A percentile compares a stretch with the other conserved stretches of the same genome.
Conservation (phyloP, 768 basidiomycete genomes). For the Mycena pura region DNA sequence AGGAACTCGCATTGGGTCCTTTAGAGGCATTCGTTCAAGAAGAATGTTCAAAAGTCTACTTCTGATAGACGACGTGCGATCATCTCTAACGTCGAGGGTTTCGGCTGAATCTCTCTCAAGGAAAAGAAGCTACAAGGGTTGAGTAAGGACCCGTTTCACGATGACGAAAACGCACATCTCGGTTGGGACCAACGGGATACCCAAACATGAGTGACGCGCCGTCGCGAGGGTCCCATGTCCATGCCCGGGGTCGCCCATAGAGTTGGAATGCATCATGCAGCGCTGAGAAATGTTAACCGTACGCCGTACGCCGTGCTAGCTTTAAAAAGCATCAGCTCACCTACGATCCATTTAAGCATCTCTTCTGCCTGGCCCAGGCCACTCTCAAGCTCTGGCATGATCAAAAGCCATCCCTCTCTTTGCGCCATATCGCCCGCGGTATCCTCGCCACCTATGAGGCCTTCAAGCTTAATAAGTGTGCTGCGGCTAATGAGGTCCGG, state of each 20-base stretch:
- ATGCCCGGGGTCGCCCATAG: constrained; percentile 86
- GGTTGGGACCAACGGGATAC: constrained; percentile 85
- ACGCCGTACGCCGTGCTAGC: too few species aligned
- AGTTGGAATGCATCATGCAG: constrained; percentile 87
- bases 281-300: constrained; percentile 47
- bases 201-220: constrained; percentile 88
- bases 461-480: constrained; percentile 92
- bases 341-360: constrained; percentile 91
- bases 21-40: constrained; percentile 64
- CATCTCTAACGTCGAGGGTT: constrained; percentile 75
- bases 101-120: constrained; percentile 86
- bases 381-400: constrained; percentile 87
- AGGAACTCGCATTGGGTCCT: constrained; percentile 29
- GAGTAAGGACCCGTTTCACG: constrained; percentile 15
- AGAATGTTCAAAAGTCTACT: constrained; percentile 67
- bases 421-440: constrained; percentile 66
- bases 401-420: constrained; percentile 83
- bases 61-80: constrained; percentile 75
- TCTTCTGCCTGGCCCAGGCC: constrained; percentile 71
- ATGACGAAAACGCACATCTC: constrained; percentile 64
- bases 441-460: constrained; percentile 79
- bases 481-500: constrained; percentile 89
- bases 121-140: constrained; percentile 71
- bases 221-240: constrained; percentile 91
- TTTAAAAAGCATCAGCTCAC: too few species aligned